Evolutionary conservation across 2,329 filamentous ascomycete species (phyloP), one percentile per base, ranked within the genome.

Genomic region (Laburnicola sp.): DNA sequence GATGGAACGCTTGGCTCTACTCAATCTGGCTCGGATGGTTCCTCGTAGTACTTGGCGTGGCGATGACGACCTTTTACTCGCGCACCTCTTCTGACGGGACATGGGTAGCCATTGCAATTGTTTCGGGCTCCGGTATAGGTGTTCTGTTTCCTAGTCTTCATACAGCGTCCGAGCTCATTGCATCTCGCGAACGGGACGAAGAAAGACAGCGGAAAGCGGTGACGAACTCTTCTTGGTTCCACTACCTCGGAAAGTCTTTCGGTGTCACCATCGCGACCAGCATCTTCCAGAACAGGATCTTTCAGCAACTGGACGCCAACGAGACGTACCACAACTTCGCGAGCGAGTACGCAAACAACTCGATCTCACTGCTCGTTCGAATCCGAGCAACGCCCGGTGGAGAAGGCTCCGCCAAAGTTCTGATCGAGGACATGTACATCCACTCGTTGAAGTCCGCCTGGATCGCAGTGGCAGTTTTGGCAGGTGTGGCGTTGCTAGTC

Each of bases 241-340:
- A 79, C 32, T 74, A 65, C 46, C 75, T 82, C 28, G 80, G 80
- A 2, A 60, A 69, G n/a, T 74, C 76, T 2, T 76, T 80, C 63
- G 80, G 78, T 6, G 70, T 77, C 1, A 68, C 76, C 0, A 74
- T 82, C 23, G 72, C 75, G 0, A 70, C 70, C 1, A 67, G 72
- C 3, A 67, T 79, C 27, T 80, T 79, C 58, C 64, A 70, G 37
- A 74, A 68, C 42, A 21, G 59, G 36, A 49, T 71, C 9, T 54
- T 59, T 23, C 49, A 39, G 3, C 54, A 64, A 21, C 44, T 72
- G 11, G 48, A 51, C n/a, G 43, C 44, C 9, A 59, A 60, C 34
- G 43, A 61, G 7, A 39, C 51, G 23, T 57, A 69, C 10, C 53
- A 54, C 11, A 30, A 55, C 8, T 54, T 51, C 16, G 69, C 66